Evolutionary conservation across 2,329 filamentous ascomycete species (phyloP).

Genomic region (Arachnomyces sp.): DNA sequence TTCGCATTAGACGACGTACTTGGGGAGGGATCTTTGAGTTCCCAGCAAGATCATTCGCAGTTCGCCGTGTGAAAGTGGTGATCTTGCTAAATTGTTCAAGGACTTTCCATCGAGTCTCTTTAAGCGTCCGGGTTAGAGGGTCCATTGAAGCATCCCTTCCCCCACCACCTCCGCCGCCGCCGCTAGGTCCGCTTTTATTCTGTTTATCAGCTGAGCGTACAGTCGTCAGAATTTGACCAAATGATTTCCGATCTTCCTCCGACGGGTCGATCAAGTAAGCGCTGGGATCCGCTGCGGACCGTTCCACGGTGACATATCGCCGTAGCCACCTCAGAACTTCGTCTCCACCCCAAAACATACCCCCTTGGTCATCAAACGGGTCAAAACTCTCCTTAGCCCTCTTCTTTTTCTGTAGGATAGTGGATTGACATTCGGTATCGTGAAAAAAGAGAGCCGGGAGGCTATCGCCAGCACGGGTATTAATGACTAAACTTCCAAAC

Average conservation of each 20-base stretch:
- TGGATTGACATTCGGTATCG: constrained; percentile 92
- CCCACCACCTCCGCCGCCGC: constrained; percentile 32
- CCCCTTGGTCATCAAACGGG: constrained; percentile 75
- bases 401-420: constrained; percentile 87
- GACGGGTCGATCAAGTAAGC: constrained; percentile 86
- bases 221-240: constrained; percentile 48
- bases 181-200: constrained; percentile 29
- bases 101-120: constrained; percentile 92
- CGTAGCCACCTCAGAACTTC: constrained; percentile 88
- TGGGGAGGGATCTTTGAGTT: constrained; percentile 88
- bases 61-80: constrained; percentile 87
- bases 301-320: constrained; percentile 73
- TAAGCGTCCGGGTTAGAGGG: constrained; percentile 84
- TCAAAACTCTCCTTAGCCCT: constrained; percentile 78
- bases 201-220: no score
- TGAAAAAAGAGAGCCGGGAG: constrained; percentile 97
- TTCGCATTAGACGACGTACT: constrained; percentile 73
- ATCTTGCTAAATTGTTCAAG: constrained; percentile 96
- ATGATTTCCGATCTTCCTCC: constrained; percentile 74
- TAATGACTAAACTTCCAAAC: constrained; percentile 94
- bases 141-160: constrained; percentile 71
- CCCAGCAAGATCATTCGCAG: constrained; percentile 84
- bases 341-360: constrained; percentile 94
- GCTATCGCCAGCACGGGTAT: constrained; percentile 80
- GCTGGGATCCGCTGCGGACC: constrained; percentile 78